Evolutionary conservation across 306 rosid genomes (phyloP).

Genomic region (Vigna angularis): DNA sequence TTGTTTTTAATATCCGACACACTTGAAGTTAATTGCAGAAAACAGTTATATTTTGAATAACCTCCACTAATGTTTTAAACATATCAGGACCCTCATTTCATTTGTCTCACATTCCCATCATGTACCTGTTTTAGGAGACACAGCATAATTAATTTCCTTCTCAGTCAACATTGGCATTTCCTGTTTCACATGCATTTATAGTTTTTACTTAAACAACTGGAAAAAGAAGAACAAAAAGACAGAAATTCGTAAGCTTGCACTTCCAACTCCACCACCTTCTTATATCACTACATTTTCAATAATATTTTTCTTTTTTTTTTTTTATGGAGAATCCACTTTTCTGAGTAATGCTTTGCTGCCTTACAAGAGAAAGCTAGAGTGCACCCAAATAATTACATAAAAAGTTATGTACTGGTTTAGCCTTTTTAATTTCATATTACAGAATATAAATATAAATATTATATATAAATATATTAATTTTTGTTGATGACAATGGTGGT

Average conservation of each 20-base stretch:
- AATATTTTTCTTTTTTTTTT: not conserved
- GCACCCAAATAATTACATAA: not conserved
- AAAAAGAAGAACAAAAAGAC: not conserved
- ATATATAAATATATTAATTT: not conserved
- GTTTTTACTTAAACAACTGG: not conserved
- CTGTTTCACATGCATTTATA: conserved; percentile 15
- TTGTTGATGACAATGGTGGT: not conserved
- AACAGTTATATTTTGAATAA: not conserved
- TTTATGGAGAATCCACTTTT: conserved; percentile 12
- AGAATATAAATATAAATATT: not conserved
- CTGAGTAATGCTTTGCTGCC: conserved; percentile 19
- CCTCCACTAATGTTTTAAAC: not conserved
- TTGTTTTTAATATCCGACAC: not conserved
- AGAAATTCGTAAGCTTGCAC: conserved; percentile 4
- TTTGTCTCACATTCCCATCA: not conserved
- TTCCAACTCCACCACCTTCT: not conserved
- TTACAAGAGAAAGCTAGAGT: not conserved
- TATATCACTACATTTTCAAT: not conserved
- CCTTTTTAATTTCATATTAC: conserved; percentile 7
- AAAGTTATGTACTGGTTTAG: not conserved
- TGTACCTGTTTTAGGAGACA: conserved; percentile 34
- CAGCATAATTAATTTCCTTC: not conserved
- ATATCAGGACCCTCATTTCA: not conserved
- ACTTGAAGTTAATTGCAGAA: not conserved
- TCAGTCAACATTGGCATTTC: conserved; percentile 35